Conservation (phyloP, 257 asterid genomes). For the Thymus quinquecostatus region DNA sequence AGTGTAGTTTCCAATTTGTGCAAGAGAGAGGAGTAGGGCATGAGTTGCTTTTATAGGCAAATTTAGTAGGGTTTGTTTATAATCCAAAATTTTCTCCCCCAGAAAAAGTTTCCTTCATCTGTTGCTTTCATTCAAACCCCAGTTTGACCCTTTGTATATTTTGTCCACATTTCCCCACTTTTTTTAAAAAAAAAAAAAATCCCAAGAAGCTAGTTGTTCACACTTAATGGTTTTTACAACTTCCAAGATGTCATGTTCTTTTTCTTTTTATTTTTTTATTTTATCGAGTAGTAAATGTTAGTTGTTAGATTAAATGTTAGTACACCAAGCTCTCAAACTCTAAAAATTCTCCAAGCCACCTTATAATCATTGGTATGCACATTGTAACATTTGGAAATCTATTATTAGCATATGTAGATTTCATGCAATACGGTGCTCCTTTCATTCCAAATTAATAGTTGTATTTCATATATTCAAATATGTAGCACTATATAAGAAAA, state of each 20-base stretch:
- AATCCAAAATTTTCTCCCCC: constrained; percentile 24
- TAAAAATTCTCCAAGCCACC: too few relatives aligned
- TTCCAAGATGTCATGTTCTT: too few relatives aligned
- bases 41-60: constrained; percentile 42
- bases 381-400: too few relatives aligned
- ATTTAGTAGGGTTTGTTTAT: constrained; percentile 46
- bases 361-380: too few relatives aligned
- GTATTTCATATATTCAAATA: too few relatives aligned
- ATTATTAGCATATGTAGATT: too few relatives aligned
- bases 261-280: background rate
- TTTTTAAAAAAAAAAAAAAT: background rate
- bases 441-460: too few relatives aligned
- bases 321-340: too few relatives aligned
- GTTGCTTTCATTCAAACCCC: constrained; percentile 66
- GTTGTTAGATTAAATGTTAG: too few relatives aligned
- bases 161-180: constrained; percentile 46
- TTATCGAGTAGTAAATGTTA: too few relatives aligned
- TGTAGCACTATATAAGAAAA: too few relatives aligned
- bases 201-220: constrained; percentile 16
- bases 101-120: background rate
- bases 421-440: too few relatives aligned
- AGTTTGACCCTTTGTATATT: constrained; percentile 61
- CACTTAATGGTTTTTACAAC: background rate
- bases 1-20: constrained; percentile 15
- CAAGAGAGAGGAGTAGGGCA: constrained; percentile 24